phyloP scores from a whole-genome alignment of 2,329 filamentous ascomycete species.

The Huntiella bhutanensis region DNA sequence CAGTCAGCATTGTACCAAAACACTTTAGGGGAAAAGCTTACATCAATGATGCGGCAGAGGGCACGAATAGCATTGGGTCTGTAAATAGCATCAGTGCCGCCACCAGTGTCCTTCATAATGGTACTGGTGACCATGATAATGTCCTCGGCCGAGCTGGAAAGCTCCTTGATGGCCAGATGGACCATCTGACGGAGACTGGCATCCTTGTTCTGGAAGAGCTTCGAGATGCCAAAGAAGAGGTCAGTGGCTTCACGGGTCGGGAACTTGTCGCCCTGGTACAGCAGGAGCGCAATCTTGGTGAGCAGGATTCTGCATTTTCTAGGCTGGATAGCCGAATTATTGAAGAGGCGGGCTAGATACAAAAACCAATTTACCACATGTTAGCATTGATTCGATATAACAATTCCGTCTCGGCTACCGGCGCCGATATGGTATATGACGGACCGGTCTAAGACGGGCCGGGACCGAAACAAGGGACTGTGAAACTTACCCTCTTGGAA shows the following conservation, averaged over 20 bases:
- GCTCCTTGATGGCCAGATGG: slow-evolving; percentile 93
- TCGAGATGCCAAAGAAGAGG: slow-evolving; percentile 96
- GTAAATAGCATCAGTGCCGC: slow-evolving; percentile 84
- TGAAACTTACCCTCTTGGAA: slow-evolving; percentile 77
- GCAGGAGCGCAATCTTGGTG: slow-evolving; percentile 88
- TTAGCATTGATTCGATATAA: slow-evolving; percentile 1
- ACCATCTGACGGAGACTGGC: slow-evolving; percentile 96
- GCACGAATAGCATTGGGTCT: slow-evolving; percentile 91
- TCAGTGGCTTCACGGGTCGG: slow-evolving; percentile 93
- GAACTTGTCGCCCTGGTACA: slow-evolving; percentile 95
- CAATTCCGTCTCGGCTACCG: neutral
- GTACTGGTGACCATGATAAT: slow-evolving; percentile 99
- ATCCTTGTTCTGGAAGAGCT: slow-evolving; percentile 99
- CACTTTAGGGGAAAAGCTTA: slow-evolving; percentile 23
- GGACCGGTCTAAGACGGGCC: slow-evolving; percentile 14
- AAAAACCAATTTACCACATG: slow-evolving; percentile 1
- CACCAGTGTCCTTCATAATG: slow-evolving; percentile 98
- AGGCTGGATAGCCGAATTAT: slow-evolving; percentile 88
- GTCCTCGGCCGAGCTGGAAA: slow-evolving; percentile 87
- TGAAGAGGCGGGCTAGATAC: slow-evolving; percentile 79
- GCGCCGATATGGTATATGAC: slow-evolving; percentile 17
- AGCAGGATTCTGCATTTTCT: slow-evolving; percentile 93
- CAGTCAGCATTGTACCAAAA: neutral
- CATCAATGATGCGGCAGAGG: slow-evolving; percentile 90
- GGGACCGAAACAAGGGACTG: slow-evolving; percentile 5